Evolutionary conservation across 2,329 filamentous ascomycete species (phyloP).

Genomic region (Alternaria longipes): DNA sequence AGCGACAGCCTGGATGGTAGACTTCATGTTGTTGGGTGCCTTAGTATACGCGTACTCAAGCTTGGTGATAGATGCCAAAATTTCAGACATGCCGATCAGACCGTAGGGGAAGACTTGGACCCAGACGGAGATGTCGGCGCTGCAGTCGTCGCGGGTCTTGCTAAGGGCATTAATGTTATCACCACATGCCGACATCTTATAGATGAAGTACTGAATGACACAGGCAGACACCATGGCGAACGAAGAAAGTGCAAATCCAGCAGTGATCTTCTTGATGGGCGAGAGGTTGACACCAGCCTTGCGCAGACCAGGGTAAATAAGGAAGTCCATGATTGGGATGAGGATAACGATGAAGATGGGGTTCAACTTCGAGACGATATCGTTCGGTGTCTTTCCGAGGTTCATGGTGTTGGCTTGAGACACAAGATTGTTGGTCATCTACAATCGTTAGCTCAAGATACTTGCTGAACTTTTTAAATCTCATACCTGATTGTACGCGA

Average conservation of each 20-base stretch:
- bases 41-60: slow-evolving; percentile 66
- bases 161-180: slow-evolving; percentile 40
- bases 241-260: slow-evolving; percentile 72
- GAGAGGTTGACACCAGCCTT: slow-evolving; percentile 72
- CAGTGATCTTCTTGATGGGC: slow-evolving; percentile 78
- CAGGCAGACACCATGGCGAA: slow-evolving; percentile 68
- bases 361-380: slow-evolving; percentile 79
- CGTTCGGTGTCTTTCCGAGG: slow-evolving; percentile 76
- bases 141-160: slow-evolving; percentile 55
- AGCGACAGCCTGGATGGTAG: slow-evolving; percentile 47
- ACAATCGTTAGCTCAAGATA: slow-evolving; percentile 50
- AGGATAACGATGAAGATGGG: slow-evolving; percentile 79
- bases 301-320: slow-evolving; percentile 75
- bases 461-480: background rate
- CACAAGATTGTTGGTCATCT: slow-evolving; percentile 72
- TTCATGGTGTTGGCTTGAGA: slow-evolving; percentile 75
- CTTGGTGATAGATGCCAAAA: slow-evolving; percentile 73
- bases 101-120: slow-evolving; percentile 63
- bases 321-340: slow-evolving; percentile 64
- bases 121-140: slow-evolving; percentile 62
- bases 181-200: slow-evolving; percentile 41
- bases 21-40: slow-evolving; percentile 69
- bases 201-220: slow-evolving; percentile 66
- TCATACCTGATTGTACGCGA: slow-evolving; percentile 17
- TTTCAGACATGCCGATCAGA: slow-evolving; percentile 67